A percentile compares a stretch with the other conserved stretches of the same genome.
Evolutionary conservation across 2,329 filamentous ascomycete genomes (phyloP).

Genomic region (Fusarium virguliforme): DNA sequence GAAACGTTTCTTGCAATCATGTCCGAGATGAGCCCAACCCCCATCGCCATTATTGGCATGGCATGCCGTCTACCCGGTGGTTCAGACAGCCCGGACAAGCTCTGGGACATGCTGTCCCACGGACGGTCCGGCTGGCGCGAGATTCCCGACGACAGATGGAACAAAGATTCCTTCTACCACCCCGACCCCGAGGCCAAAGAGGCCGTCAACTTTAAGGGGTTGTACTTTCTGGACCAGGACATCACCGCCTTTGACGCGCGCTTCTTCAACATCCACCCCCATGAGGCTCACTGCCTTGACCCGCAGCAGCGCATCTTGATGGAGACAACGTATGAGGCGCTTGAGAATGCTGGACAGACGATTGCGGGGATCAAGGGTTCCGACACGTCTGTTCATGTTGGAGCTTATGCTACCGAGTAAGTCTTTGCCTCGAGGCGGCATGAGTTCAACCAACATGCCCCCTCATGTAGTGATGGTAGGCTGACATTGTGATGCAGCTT

Average conservation of each 20-base stretch:
- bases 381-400: slow-evolving; percentile 54
- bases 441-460: not conserved
- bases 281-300: slow-evolving; percentile 55
- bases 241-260: slow-evolving; percentile 43
- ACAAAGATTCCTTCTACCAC: slow-evolving; percentile 46
- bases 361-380: slow-evolving; percentile 49
- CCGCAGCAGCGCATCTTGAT: slow-evolving; percentile 54
- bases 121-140: slow-evolving; percentile 40
- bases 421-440: not conserved
- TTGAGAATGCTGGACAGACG: slow-evolving; percentile 54
- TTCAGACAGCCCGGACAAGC: slow-evolving; percentile 45
- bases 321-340: slow-evolving; percentile 56
- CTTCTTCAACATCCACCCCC: slow-evolving; percentile 55
- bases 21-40: slow-evolving; percentile 24
- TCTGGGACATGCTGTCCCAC: slow-evolving; percentile 51
- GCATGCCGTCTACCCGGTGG: slow-evolving; percentile 52
- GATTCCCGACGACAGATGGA: slow-evolving; percentile 48
- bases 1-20: slow-evolving; percentile 13
- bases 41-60: slow-evolving; percentile 54
- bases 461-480: not conserved
- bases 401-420: slow-evolving; percentile 42
- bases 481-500: slow-evolving; percentile 15
- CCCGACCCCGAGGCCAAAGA: slow-evolving; percentile 41
- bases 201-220: slow-evolving; percentile 31
- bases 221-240: slow-evolving; percentile 39